Evolutionary conservation across 768 basidiomycete species (phyloP).

Genomic region (Strobilomyces dryophilus): DNA sequence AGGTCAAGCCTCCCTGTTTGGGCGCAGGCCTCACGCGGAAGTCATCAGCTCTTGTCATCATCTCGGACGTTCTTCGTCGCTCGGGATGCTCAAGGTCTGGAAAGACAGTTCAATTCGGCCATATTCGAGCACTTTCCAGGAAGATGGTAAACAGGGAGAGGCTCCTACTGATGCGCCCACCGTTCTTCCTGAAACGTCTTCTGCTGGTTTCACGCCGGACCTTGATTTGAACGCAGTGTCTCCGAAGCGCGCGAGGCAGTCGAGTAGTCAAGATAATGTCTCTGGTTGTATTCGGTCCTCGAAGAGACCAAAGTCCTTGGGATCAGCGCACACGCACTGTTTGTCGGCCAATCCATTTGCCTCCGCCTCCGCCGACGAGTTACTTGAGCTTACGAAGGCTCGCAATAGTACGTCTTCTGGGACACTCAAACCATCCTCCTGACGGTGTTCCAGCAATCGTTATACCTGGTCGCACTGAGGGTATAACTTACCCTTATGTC

Average conservation of each 20-base stretch:
- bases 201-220: conserved; percentile 7
- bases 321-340: background rate
- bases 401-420: conserved; percentile 18
- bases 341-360: background rate
- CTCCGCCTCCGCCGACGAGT: conserved; percentile 6
- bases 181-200: conserved; percentile 14
- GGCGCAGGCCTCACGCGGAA: conserved; percentile 1
- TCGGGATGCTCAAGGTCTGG: conserved; percentile 25
- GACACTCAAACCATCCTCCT: background rate
- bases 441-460: conserved; percentile 17
- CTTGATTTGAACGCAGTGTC: conserved; percentile 6
- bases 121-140: background rate
- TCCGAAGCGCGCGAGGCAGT: conserved; percentile 14
- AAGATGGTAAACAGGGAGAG: conserved; percentile 25
- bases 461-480: conserved; percentile 16
- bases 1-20: conserved; percentile 3
- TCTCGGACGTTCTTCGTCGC: conserved; percentile 10
- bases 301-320: conserved; percentile 10
- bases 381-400: conserved; percentile 18
- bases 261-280: conserved; percentile 2
- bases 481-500: conserved; percentile 1
- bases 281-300: background rate
- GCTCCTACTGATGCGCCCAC: conserved; percentile 23
- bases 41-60: background rate
- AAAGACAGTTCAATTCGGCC: conserved; percentile 13